Evolutionary conservation across 129 eudicot genomes (phyloP), one percentile per base, ranked within the genome.

Genomic region (Mikania micrantha): DNA sequence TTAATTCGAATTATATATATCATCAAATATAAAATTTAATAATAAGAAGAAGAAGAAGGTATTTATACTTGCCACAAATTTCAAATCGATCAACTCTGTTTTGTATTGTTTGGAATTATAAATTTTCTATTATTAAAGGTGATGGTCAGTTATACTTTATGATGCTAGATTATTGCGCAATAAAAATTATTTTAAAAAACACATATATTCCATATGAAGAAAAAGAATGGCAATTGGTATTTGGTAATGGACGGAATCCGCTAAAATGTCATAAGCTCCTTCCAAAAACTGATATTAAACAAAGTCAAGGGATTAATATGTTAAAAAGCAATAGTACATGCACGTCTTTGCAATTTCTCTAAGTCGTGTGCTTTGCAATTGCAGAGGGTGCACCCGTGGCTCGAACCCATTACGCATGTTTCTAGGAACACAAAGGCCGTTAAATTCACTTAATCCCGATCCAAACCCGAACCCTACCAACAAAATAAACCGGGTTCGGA

Each of bases 361-460:
- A 66, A 42, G 35, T 67, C 59, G 15, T 42, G 28, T 44, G 36
- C 12, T 24, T 66, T 57, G 38, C 60, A 4, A 41, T 67, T 59
- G 70, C 57, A 76, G 80, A 36, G 58, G 69, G 24, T 67, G 53
- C 79, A 34, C 62, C 61, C 74, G n/a, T 59, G 74, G 70, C 34
- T 60, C 64, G 47, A 76, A 29, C 64, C 69, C 75, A 35, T 69
- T 75, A 19, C 64, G 75, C 8, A 59, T 59, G 64, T 76, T 76
- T 68, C 44, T 76, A 24, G 69, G 80, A 58, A 38, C 57, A 48
- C 61, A 68, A 15, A 19, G 36, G 7, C 70, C 80, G 20, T 39
- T 76, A 48, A 76, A 38, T 38, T 59, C 75, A 68, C 65, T 68
- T 9, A 57, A 60, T 9, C 22, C 70, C 0, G 21, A 65, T 10